These are phyloP conservation scores for Golubevia pallescens DNA, from an alignment of 1,284 basidiomycete genomes.

Conservation along the genomic window DNA sequence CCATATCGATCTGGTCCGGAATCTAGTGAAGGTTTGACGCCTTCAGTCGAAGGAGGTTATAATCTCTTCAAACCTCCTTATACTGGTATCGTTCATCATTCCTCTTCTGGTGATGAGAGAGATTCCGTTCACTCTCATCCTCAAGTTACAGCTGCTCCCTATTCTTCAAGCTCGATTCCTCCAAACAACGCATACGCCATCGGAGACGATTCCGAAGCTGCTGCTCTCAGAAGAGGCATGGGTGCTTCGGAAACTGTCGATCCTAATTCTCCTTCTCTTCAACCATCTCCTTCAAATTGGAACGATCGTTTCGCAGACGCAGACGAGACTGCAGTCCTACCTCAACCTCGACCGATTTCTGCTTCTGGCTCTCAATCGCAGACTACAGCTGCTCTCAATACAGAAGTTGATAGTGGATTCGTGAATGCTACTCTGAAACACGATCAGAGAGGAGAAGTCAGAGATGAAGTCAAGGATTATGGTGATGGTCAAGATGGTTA, in stretches of 20 bases:
- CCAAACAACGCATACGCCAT: slow-evolving; percentile 4
- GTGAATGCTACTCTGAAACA: neutral
- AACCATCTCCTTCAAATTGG: neutral
- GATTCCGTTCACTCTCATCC: slow-evolving; percentile 2
- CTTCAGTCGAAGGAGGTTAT: slow-evolving; percentile 51
- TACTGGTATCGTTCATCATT: slow-evolving; percentile 2
- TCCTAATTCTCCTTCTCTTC: neutral
- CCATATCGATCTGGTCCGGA: slow-evolving; percentile 1
- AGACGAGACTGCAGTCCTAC: slow-evolving; percentile 6
- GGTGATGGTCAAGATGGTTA: neutral
- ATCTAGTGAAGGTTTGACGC: slow-evolving; percentile 20
- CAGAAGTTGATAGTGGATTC: neutral
- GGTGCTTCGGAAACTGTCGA: neutral
- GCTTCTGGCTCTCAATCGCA: neutral
- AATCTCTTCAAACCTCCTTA: slow-evolving; percentile 53
- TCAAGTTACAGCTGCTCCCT: neutral
- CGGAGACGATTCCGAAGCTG: slow-evolving; percentile 8
- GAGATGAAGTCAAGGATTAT: neutral
- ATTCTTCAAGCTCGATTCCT: neutral
- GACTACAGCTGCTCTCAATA: neutral
- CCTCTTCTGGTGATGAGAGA: neutral
- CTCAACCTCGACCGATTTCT: neutral
- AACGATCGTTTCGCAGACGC: slow-evolving; percentile 15
- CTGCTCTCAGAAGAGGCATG: slow-evolving; percentile 9
- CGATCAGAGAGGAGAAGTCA: neutral